Evolutionary conservation across 257 asterid genomes (phyloP).

Genomic region (Forsythia suspensa): DNA sequence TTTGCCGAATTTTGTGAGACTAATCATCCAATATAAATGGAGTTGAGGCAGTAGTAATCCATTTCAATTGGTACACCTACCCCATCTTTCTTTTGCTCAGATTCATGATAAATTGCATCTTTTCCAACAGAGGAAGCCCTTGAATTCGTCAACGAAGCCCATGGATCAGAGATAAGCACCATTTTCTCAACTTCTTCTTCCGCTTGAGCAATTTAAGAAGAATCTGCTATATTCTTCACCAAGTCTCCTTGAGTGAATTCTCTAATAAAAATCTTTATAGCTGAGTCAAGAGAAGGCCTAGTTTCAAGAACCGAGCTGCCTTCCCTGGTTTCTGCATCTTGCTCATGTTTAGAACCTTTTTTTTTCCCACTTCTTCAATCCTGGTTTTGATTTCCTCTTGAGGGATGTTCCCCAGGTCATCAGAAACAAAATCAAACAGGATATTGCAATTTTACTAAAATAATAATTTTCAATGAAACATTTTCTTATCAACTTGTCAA

Average conservation of each 20-base stretch:
- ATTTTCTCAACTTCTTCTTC: constrained; percentile 9
- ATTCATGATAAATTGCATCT: neutral
- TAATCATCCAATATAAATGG: neutral
- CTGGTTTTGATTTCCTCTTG: constrained; percentile 17
- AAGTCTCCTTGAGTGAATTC: constrained; percentile 1
- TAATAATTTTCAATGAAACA: too few relatives aligned
- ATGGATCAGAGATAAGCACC: constrained; percentile 15
- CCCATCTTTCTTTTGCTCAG: neutral
- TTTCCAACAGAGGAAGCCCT: neutral
- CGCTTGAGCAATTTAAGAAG: constrained; percentile 19
- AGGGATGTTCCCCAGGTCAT: neutral
- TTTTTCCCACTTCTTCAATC: neutral
- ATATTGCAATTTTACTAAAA: too few relatives aligned
- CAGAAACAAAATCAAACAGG: too few relatives aligned
- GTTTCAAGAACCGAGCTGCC: neutral
- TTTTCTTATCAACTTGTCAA: too few relatives aligned
- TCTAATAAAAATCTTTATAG: constrained; percentile 11
- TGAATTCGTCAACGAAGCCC: neutral
- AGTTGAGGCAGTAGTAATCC: neutral
- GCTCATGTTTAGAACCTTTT: neutral
- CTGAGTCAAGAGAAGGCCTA: constrained; percentile 14
- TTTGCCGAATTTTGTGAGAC: neutral
- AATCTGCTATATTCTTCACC: constrained; percentile 9
- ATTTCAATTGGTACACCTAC: neutral
- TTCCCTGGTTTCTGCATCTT: neutral